Evolutionary conservation across 2,329 filamentous ascomycete species (phyloP), one percentile per base, ranked within the genome.

Genomic region (Phoma sp.): DNA sequence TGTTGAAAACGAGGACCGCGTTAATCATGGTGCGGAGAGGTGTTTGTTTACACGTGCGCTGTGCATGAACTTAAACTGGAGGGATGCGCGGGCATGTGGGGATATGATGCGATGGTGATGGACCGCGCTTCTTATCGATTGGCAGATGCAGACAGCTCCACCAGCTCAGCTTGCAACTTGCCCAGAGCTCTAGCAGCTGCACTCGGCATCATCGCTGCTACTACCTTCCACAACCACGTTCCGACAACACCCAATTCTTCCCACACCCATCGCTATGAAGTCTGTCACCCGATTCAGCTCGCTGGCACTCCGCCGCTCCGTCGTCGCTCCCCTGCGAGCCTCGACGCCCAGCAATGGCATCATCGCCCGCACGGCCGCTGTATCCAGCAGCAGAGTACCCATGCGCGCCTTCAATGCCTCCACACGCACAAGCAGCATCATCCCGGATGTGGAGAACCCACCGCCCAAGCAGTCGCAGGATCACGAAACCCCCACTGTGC

Each of bases 1-100:
- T 96, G 73, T 99, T 99, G 82, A 99, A 99, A 74, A 99, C 93
- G 63, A 99, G 83, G 58, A 99, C 93, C 29, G 96, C 95, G 82
- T 96, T 99, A 77, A 99, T 98, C 95, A 99, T 99, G 65, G 53
- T 59, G 59, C n/a, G 47, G 22, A 25, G 58, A 13, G 47, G 18
- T 27, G 7, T 24, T 37, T 29, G n/a, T 56, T 41, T 47, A 44
- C 18, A 33, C 29, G 46, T 40, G 45, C 4, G 11, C 7, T 9
- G 42, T 11, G 41, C 27, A 29, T 29, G 27, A 1, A 35, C 36
- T 18, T 57, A 43, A 39, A 45, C 14, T 7, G 6, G 27, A 9
- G 27, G 27, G 9, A 29, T 29, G 27, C 13, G 10, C 14, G 37
- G 10, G 40, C 40, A 23, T 32, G 46, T 27, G 52, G 57, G 53